phyloP scores from a whole-genome alignment of 768 basidiomycete species.

The Suillus discolor region DNA sequence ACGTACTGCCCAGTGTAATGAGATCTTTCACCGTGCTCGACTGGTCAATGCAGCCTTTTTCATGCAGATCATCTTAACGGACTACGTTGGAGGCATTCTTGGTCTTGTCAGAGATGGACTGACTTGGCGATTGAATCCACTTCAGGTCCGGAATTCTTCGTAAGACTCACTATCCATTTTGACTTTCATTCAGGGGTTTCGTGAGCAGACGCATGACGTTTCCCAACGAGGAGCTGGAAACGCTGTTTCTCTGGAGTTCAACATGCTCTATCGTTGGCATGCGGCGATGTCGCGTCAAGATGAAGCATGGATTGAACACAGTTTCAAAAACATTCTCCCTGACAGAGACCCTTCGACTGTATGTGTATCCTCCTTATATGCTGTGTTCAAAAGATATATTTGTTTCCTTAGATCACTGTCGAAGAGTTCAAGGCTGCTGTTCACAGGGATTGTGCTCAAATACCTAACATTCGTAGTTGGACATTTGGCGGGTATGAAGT shows the following conservation, averaged over 20 bases:
- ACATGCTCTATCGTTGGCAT: constrained; percentile 63
- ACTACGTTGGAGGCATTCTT: constrained; percentile 77
- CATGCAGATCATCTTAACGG: constrained; percentile 67
- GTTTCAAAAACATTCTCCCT: constrained; percentile 48
- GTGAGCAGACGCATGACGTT: constrained; percentile 53
- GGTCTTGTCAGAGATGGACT: constrained; percentile 65
- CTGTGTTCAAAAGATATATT: background rate
- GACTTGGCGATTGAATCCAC: constrained; percentile 70
- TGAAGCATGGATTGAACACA: constrained; percentile 51
- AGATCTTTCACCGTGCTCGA: constrained; percentile 74
- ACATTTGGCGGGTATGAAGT: constrained; percentile 49
- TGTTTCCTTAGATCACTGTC: constrained; percentile 18
- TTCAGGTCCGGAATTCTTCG: constrained; percentile 43
- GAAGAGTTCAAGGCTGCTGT: constrained; percentile 22
- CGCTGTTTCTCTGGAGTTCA: constrained; percentile 78
- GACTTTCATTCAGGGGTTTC: constrained; percentile 43
- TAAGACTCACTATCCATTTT: background rate
- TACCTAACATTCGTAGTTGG: constrained; percentile 45
- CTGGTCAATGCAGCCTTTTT: constrained; percentile 75
- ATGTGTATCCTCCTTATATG: constrained; percentile 9
- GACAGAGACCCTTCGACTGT: constrained; percentile 45
- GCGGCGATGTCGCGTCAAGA: constrained; percentile 58
- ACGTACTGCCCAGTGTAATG: constrained; percentile 62
- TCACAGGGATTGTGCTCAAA: constrained; percentile 15
- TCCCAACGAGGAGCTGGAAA: constrained; percentile 73